Evolutionary conservation across 2,329 filamentous ascomycete genomes (phyloP).

Genomic region (Apiospora phragmitis): DNA sequence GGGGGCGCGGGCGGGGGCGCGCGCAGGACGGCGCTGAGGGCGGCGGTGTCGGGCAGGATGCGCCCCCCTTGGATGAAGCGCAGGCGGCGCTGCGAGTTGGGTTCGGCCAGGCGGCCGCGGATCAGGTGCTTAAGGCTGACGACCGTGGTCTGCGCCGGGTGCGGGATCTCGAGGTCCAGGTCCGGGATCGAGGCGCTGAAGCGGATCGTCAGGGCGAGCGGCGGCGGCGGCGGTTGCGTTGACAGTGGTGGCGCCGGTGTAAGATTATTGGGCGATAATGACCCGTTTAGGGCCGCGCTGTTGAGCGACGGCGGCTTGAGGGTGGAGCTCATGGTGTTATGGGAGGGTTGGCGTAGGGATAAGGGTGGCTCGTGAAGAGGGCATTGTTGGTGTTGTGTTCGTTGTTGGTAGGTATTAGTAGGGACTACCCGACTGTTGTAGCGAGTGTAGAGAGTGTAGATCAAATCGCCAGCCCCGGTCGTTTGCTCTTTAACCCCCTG

Average conservation of each 20-base stretch:
- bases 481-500: neutral
- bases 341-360: neutral
- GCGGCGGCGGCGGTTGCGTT: constrained; percentile 29
- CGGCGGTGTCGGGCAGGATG: constrained; percentile 72
- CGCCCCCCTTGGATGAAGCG: constrained; percentile 90
- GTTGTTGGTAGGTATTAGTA: neutral
- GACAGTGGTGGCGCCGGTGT: neutral
- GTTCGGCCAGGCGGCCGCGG: constrained; percentile 65
- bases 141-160: constrained; percentile 69
- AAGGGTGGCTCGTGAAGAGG: neutral
- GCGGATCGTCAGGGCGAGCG: constrained; percentile 79
- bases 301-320: neutral
- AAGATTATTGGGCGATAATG: neutral
- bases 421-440: neutral
- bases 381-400: neutral
- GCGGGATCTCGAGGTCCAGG: constrained; percentile 72
- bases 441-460: neutral
- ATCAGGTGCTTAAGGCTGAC: constrained; percentile 81
- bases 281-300: neutral
- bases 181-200: constrained; percentile 87
- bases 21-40: constrained; percentile 68
- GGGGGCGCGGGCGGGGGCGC: constrained; percentile 57
- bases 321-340: neutral
- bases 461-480: neutral
- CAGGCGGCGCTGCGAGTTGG: constrained; percentile 68